Percentiles rank a stretch among this genome's conserved stretches.
Evolutionary conservation across 106 monocot genomes (phyloP).

Genomic region (Apostasia shenzhenica): DNA sequence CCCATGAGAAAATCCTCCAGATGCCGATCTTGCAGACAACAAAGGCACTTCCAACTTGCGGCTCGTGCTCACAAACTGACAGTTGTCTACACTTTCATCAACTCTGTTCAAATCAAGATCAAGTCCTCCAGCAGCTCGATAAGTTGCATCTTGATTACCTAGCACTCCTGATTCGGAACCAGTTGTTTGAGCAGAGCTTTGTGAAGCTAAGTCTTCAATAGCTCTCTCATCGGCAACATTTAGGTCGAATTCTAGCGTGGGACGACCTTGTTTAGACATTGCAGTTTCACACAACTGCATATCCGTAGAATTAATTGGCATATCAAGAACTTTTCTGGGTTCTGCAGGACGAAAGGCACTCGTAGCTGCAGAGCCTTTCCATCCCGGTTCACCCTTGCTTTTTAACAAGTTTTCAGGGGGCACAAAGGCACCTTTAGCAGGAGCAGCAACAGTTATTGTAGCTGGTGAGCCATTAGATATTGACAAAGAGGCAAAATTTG

Average conservation of each 20-base stretch:
- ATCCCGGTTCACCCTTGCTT: conserved; percentile 55
- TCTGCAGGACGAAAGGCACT: conserved; percentile 95
- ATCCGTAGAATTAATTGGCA: conserved; percentile 46
- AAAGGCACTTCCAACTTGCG: conserved; percentile 38
- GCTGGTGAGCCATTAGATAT: conserved; percentile 23
- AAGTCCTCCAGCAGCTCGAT: conserved; percentile 31
- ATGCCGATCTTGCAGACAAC: conserved; percentile 26
- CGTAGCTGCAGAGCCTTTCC: conserved; percentile 97
- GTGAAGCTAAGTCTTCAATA: conserved; percentile 49
- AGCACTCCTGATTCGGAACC: conserved; percentile 29
- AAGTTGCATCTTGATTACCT: conserved; percentile 18
- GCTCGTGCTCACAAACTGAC: conserved; percentile 24
- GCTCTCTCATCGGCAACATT: conserved; percentile 66
- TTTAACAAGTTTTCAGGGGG: conserved; percentile 57
- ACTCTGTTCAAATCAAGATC: conserved; percentile 85
- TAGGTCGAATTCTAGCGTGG: conserved; percentile 62
- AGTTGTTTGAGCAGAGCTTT: conserved; percentile 42
- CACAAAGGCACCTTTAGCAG: conserved; percentile 78
- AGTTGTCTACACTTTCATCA: conserved; percentile 58
- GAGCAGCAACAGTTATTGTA: conserved; percentile 59
- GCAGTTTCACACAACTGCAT: conserved; percentile 21
- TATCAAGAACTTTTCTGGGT: conserved; percentile 69
- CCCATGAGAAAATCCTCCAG: conserved; percentile 15
- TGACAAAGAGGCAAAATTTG: conserved; percentile 21
- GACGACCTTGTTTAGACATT: conserved; percentile 36